Evolutionary conservation across 1,284 basidiomycete genomes (phyloP).

Genomic region (Xerocomus amazonicus): DNA sequence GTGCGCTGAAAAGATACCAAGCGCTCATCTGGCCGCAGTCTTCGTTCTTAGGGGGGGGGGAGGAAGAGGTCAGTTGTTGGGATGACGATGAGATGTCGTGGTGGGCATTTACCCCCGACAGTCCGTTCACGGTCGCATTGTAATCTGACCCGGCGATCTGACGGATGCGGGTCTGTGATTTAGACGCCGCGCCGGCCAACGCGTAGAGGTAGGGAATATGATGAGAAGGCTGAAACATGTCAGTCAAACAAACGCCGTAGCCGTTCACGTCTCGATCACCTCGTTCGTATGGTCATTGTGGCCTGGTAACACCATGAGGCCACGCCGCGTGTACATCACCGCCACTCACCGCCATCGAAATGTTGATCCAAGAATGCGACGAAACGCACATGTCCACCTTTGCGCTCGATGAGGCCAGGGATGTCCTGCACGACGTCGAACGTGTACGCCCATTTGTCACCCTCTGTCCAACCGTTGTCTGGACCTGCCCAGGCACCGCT

Average conservation of each 20-base stretch:
- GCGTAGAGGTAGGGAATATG: constrained; percentile 83
- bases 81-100: neutral
- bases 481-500: constrained; percentile 72
- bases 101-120: neutral
- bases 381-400: constrained; percentile 65
- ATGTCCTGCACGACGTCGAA: constrained; percentile 76
- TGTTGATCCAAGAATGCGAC: constrained; percentile 71
- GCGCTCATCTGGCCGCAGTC: constrained; percentile 89
- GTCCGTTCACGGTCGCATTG: constrained; percentile 62
- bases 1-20: constrained; percentile 79
- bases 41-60: constrained; percentile 56
- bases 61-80: too few relatives aligned
- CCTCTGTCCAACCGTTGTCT: constrained; percentile 75
- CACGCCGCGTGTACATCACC: too few relatives aligned
- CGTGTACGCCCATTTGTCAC: constrained; percentile 82
- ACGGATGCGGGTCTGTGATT: constrained; percentile 68
- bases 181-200: constrained; percentile 64
- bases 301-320: constrained; percentile 40
- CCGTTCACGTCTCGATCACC: constrained; percentile 33
- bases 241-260: constrained; percentile 6
- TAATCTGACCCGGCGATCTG: constrained; percentile 64
- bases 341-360: constrained; percentile 57
- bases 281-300: constrained; percentile 86
- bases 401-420: constrained; percentile 55
- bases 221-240: constrained; percentile 58